Base-by-base conservation (phyloP, 2,329 filamentous ascomycete species). In the Alternaria novae-zelandiae region DNA sequence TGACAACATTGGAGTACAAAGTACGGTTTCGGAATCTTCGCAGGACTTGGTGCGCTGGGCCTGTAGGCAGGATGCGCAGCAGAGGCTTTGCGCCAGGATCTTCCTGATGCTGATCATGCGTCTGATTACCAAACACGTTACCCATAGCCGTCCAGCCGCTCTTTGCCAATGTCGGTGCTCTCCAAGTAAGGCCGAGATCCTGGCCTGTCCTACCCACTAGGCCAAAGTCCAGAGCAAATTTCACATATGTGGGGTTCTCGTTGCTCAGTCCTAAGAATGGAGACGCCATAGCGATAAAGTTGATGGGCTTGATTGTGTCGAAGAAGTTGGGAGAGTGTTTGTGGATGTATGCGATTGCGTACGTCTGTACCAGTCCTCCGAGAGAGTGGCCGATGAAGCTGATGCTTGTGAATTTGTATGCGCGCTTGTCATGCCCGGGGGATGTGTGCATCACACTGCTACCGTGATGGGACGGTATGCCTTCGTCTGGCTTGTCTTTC, bases 191-290 rank as follows among this genome's bases (percentile, higher is more conserved):
- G 21, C 96, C 96, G 9, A 99, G 85, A 81, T 99, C 96, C 79
- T 98, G 93, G 8, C 96, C 96, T 3, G 96, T 97, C 57, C 95
- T 88, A n/a, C 96, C 96, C 13, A 99, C 95, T 1, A 99, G 86
- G 0, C 96, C 96, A 81, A 98, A 97, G 78, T 99, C 96, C 4
- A 99, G 84, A 0, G 96, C 96, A 79, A 99, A 98, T 74, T 94
- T 97, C 80, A 99, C 92, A 78, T 99, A 99, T 60, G 98, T 86
- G 0, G 96, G 96, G 72, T 99, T 99, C 77, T 99, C 96, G 77
- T 99, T 97, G 79, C 95, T 98, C 41, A 98, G 83, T 0, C 95
- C 95, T 1, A 98, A 83, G 69, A 97, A 93, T 0, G 95, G 95
- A 1, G 94, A 91, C 15, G 95, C 94, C 70, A 98, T 83, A 26